phyloP scores from a whole-genome alignment of 371 early-diverging fungal species.

The Smittium culicis region DNA sequence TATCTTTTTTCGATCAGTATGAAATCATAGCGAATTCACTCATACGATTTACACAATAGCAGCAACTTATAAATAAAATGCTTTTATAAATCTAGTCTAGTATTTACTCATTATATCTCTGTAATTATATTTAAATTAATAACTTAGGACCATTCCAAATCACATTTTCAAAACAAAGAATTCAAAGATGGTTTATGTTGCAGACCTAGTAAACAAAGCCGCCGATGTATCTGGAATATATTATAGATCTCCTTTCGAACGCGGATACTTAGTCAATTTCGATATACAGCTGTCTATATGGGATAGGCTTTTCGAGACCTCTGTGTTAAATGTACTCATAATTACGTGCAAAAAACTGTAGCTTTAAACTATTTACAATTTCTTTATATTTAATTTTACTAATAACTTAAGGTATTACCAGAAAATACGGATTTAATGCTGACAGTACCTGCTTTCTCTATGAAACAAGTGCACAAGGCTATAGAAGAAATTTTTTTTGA shows the following conservation, averaged over 20 bases:
- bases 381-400: too few species aligned
- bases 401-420: constrained; percentile 38
- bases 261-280: constrained; percentile 64
- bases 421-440: constrained; percentile 45
- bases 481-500: constrained; percentile 78
- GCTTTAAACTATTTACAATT: neutral
- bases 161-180: constrained; percentile 46
- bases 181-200: constrained; percentile 43
- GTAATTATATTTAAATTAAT: neutral
- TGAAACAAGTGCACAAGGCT: constrained; percentile 48
- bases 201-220: constrained; percentile 50
- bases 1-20: neutral
- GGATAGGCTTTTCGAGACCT: constrained; percentile 53
- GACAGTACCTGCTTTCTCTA: constrained; percentile 68
- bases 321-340: constrained; percentile 29
- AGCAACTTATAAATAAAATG: too few species aligned
- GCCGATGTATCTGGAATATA: constrained; percentile 57
- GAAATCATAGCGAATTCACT: too few species aligned
- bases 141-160: constrained; percentile 44
- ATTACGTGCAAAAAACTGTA: too few species aligned
- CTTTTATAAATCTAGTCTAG: too few species aligned
- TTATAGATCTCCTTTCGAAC: constrained; percentile 66
- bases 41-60: too few species aligned
- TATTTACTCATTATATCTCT: too few species aligned
- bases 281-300: constrained; percentile 59